Evolutionary conservation across 1,284 basidiomycete species (phyloP).

Genomic region (Takashimella koratensis): DNA sequence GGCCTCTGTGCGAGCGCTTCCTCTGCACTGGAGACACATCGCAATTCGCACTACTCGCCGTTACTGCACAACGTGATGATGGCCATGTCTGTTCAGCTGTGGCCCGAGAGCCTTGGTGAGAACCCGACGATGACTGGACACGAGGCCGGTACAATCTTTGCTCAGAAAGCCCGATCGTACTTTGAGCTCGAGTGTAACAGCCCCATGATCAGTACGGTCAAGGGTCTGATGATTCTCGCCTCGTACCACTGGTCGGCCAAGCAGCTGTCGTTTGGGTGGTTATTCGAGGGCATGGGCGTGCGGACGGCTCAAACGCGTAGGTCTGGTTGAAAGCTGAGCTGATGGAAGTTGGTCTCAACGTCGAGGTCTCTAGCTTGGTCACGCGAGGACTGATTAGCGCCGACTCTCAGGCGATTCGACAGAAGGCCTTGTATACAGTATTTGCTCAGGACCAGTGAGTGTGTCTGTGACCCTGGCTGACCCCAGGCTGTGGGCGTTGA

Average conservation of each 20-base stretch:
- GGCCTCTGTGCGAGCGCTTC: not conserved
- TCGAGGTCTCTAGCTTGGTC: conserved; percentile 13
- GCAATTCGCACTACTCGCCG: not conserved
- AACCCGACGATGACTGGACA: not conserved
- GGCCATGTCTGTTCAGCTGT: conserved; percentile 24
- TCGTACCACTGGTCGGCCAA: conserved; percentile 9
- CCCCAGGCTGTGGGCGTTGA: conserved; percentile 20
- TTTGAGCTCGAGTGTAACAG: conserved; percentile 18
- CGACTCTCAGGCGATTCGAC: conserved; percentile 2
- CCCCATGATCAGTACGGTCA: conserved; percentile 18
- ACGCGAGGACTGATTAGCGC: conserved; percentile 8
- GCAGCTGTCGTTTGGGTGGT: conserved; percentile 7
- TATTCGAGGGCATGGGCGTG: not conserved
- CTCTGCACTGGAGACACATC: not conserved
- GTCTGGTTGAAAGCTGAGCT: not conserved
- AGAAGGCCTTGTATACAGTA: conserved; percentile 8
- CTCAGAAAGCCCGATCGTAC: conserved; percentile 5
- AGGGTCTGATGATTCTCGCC: conserved; percentile 19
- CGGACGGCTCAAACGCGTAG: not conserved
- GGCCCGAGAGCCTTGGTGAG: not conserved
- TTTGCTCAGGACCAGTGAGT: conserved; percentile 9
- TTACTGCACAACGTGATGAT: conserved; percentile 71
- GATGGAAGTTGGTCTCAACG: conserved; percentile 8
- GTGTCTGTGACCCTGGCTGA: not conserved
- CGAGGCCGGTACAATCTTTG: not conserved